Evolutionary conservation across 1,284 basidiomycete genomes (phyloP).

Genomic region (Leccinum huronense): DNA sequence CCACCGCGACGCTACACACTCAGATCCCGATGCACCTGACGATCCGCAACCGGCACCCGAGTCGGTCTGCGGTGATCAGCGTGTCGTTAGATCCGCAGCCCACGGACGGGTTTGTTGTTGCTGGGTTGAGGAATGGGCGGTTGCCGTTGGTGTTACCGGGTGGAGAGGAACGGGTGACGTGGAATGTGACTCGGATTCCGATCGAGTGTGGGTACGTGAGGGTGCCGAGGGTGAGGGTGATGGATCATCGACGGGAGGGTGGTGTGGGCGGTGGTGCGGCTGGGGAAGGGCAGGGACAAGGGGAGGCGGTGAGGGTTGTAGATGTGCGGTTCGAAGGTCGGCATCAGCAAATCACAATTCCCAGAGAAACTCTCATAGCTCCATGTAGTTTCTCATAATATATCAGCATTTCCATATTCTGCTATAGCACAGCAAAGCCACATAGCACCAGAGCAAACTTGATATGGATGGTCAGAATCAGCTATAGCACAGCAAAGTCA

Average conservation of each 20-base stretch:
- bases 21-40: constrained; percentile 56
- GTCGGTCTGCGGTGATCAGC: constrained; percentile 61
- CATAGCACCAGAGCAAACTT: too few relatives aligned
- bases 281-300: constrained; percentile 32
- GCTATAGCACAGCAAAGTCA: too few relatives aligned
- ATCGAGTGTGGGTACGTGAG: constrained; percentile 67
- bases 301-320: constrained; percentile 51
- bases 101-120: constrained; percentile 63
- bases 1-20: constrained; percentile 58
- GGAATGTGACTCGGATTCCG: constrained; percentile 64
- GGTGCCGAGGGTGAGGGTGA: constrained; percentile 57
- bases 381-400: too few relatives aligned
- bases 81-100: constrained; percentile 63
- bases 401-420: too few relatives aligned
- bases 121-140: constrained; percentile 64
- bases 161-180: constrained; percentile 58
- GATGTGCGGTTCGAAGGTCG: constrained; percentile 53
- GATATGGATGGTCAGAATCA: too few relatives aligned
- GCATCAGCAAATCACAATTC: too few relatives aligned
- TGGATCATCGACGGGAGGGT: constrained; percentile 46
- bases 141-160: constrained; percentile 69
- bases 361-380: too few relatives aligned
- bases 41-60: constrained; percentile 63
- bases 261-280: background rate
- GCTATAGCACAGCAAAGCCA: too few relatives aligned